Conservation (phyloP, 2,329 filamentous ascomycete species). For the Microsporum ferrugineum region DNA sequence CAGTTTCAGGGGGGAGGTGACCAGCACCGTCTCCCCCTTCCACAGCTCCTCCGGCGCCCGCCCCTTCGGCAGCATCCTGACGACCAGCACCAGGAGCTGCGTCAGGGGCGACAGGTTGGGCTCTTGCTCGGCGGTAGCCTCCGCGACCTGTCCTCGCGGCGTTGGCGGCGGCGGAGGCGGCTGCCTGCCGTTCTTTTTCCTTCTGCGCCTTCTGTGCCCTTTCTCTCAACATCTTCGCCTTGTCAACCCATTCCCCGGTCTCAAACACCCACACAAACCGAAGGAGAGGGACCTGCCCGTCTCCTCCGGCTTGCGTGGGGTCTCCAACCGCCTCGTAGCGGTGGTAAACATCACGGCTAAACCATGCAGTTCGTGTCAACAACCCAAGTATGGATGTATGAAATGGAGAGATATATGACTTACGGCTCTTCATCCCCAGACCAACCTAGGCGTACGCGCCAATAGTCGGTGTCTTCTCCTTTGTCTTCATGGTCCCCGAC, state of each 20-base stretch:
- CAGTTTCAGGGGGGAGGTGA: not conserved
- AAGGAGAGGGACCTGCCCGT: not conserved
- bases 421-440: slow-evolving; percentile 9
- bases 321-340: slow-evolving; percentile 15
- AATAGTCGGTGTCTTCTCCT: slow-evolving; percentile 8
- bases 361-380: not conserved
- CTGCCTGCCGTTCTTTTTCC: not conserved
- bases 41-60: not conserved
- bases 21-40: not conserved
- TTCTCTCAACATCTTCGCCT: slow-evolving; percentile 8
- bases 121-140: not conserved
- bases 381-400: not conserved
- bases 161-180: not conserved
- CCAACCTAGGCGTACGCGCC: slow-evolving; percentile 14
- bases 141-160: not conserved
- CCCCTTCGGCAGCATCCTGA: not conserved
- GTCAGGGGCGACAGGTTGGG: not conserved
- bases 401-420: not conserved
- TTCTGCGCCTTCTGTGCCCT: slow-evolving; percentile 2
- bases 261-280: slow-evolving; percentile 13
- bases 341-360: slow-evolving; percentile 8
- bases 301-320: slow-evolving; percentile 3
- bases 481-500: slow-evolving; percentile 8
- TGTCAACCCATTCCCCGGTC: slow-evolving; percentile 14
- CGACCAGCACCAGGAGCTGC: not conserved